Evolutionary conservation across 2,329 filamentous ascomycete genomes (phyloP).

Genomic region (Arthroderma sp.): DNA sequence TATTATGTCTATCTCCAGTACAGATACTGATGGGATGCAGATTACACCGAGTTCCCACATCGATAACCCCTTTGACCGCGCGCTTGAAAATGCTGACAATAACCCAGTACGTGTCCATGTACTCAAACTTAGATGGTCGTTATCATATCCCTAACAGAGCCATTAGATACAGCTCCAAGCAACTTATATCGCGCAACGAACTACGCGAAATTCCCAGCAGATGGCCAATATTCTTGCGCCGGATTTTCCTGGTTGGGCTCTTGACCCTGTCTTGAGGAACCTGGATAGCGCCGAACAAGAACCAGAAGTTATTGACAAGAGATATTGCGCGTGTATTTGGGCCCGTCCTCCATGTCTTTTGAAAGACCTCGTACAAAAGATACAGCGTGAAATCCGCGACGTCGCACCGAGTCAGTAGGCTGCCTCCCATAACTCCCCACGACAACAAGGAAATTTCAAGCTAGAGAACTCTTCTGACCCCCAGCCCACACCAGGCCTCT

Average conservation of each 20-base stretch:
- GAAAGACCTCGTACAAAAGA: slow-evolving; percentile 48
- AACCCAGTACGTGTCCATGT: neutral
- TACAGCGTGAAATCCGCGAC: slow-evolving; percentile 54
- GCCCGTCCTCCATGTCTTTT: slow-evolving; percentile 65
- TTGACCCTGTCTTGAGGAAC: slow-evolving; percentile 63
- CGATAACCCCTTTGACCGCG: neutral
- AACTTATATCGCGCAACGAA: slow-evolving; percentile 62
- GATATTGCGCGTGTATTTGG: slow-evolving; percentile 81
- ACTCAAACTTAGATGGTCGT: neutral
- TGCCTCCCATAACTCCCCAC: neutral
- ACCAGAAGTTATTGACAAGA: slow-evolving; percentile 57
- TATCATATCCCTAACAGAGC: neutral
- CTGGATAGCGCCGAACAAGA: slow-evolving; percentile 52
- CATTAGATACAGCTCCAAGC: slow-evolving; percentile 45
- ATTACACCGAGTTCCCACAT: no score
- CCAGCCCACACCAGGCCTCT: slow-evolving; percentile 45
- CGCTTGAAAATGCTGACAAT: neutral
- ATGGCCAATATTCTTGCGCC: slow-evolving; percentile 56
- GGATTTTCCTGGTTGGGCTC: slow-evolving; percentile 55
- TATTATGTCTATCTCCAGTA: no score
- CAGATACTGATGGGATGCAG: no score
- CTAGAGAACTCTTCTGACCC: no score
- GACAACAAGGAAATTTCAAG: neutral
- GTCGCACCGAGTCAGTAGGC: slow-evolving; percentile 54
- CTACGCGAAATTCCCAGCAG: slow-evolving; percentile 62